Conservation (phyloP, 495 filamentous ascomycete genomes). For the Chlorociboria aeruginascens region DNA sequence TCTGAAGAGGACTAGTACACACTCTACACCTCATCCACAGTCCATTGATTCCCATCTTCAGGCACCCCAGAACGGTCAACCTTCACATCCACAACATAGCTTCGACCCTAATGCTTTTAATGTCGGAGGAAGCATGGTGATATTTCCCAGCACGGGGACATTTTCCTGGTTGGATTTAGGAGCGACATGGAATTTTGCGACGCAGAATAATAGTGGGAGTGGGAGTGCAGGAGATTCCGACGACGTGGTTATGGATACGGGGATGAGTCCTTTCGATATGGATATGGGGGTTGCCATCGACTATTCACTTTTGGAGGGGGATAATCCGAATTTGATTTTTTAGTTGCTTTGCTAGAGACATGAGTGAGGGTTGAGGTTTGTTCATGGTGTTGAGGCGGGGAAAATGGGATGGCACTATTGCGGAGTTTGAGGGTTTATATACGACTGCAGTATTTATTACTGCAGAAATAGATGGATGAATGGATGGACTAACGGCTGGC, state of each 20-base stretch:
- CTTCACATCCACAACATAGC: background rate
- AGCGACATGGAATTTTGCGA: conserved; percentile 20
- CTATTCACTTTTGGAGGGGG: conserved; percentile 16
- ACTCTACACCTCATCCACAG: background rate
- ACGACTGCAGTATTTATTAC: too few relatives aligned
- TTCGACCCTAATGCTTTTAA: background rate
- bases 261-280: conserved; percentile 18
- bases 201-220: conserved; percentile 9
- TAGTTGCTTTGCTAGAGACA: background rate
- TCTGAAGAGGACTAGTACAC: background rate
- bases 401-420: too few relatives aligned
- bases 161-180: conserved; percentile 19
- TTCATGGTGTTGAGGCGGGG: too few relatives aligned
- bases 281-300: conserved; percentile 5
- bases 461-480: too few relatives aligned
- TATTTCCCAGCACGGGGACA: background rate
- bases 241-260: conserved; percentile 3
- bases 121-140: background rate
- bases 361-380: too few relatives aligned
- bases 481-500: too few relatives aligned
- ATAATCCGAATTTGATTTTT: conserved; percentile 18
- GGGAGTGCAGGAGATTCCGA: conserved; percentile 9
- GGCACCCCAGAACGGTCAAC: background rate
- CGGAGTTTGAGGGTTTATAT: too few relatives aligned
- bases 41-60: background rate